phyloP scores from a whole-genome alignment of 2,329 filamentous ascomycete species.

The Westerdykella ornata region DNA sequence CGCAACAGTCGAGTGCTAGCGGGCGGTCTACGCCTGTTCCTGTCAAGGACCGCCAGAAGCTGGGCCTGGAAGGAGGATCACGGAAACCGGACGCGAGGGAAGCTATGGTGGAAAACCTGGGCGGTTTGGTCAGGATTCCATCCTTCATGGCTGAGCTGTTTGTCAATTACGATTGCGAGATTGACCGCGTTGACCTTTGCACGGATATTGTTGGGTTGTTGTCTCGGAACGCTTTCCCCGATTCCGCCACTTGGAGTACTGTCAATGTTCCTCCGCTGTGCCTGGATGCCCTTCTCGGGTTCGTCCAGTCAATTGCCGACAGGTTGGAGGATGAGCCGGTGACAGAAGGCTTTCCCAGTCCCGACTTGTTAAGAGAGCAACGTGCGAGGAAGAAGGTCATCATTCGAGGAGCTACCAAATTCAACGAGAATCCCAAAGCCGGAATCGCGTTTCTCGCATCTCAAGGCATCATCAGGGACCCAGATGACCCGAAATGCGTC shows the following conservation, averaged over 20 bases:
- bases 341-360: constrained; percentile 60
- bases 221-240: constrained; percentile 88
- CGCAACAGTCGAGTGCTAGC: constrained; percentile 56
- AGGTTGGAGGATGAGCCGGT: constrained; percentile 65
- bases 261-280: constrained; percentile 95
- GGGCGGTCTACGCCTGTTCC: constrained; percentile 85
- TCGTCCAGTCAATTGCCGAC: constrained; percentile 86
- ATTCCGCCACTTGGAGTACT: constrained; percentile 97
- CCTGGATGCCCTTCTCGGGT: constrained; percentile 82
- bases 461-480: constrained; percentile 75
- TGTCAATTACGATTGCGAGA: constrained; percentile 96
- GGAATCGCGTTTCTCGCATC: constrained; percentile 80
- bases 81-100: constrained; percentile 92
- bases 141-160: constrained; percentile 94
- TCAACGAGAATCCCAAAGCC: constrained; percentile 89
- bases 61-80: constrained; percentile 85
- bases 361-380: constrained; percentile 59
- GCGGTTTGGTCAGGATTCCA: constrained; percentile 84
- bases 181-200: constrained; percentile 83
- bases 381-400: constrained; percentile 79
- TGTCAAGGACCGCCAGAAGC: constrained; percentile 83
- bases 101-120: constrained; percentile 96
- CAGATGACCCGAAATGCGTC: constrained; percentile 66
- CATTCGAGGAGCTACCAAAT: constrained; percentile 78
- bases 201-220: constrained; percentile 92